Base-by-base conservation (phyloP, 225 moss, liverwort and hornwort genomes). In the Physcomitrium patens region DNA sequence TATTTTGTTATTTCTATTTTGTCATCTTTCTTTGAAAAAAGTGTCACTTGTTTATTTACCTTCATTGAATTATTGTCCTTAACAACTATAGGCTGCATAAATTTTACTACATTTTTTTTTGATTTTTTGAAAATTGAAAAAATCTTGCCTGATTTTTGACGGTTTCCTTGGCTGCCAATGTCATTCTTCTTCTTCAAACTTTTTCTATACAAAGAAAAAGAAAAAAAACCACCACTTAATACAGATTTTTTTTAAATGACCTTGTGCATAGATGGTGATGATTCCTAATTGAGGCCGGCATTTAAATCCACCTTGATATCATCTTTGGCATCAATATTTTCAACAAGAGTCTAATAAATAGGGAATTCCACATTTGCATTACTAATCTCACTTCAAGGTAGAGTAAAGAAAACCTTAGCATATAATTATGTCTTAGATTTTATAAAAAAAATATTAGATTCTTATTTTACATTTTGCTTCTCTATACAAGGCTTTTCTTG, bases 161-260 rank as follows among this genome's bases (percentile, higher is more conserved):
- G 75, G 7, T 70, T 80, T 41, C 80, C 75, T 65, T 70, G 80
- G 16, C 70, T 26, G 57, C 68, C 79, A 8, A 60, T 45, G 13
- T 75, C 80, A 31, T 80, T 80, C 65, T 75, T 70, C 80, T 75
- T 69, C 59, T 65, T 75, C 42, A 57, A 75, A 24, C 65, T 48
- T 70, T 51, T 17, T 3, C 53, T 76, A 22, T 75, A 69, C 41
- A 80, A 80, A 37, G 70, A 55, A 16, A 76, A 64, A 18, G 75
- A 64, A 41, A 75, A 65, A 44, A 80, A 75, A 16, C 75, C 75
- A 13, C 75, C 70, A 48, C 58, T 66, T 24, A 75, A 19, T 64
- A 50, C 65, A 42, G 64, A 24, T 51, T 80, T 80, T 49, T 24
- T 75, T 51, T 41, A 15, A 28, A 12, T 60, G n/a, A 28, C 15